Evolutionary conservation across 2,329 filamentous ascomycete genomes (phyloP), one percentile per base, ranked within the genome.

Genomic region (Dryadomyces quercus-mongolicae): DNA sequence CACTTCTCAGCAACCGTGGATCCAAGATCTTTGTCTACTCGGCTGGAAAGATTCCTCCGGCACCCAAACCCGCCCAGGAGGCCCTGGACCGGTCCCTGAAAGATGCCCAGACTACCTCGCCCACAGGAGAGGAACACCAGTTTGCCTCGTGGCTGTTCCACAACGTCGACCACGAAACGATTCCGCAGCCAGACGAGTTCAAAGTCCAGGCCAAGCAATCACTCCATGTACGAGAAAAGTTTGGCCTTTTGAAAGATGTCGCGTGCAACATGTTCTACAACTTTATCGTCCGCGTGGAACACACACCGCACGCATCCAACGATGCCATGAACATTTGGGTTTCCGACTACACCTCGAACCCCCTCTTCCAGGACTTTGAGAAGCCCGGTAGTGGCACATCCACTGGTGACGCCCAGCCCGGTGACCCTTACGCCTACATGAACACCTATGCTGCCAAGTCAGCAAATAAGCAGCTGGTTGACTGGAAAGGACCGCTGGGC

Each of bases 331-430:
- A 81, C 5, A 59, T 95, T 0, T 90, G 90, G 72, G 71, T 95
- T 18, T 86, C 87, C 0, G 91, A 96, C 67, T 95, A 91, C 66
- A 94, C 89, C 0, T 70, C 79, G 51, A 88, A 96, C 62, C 63
- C 72, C 0, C 56, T 62, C 1, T 82, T 96, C 55, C 84, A 76
- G 59, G 67, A 81, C 40, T 81, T 70, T 50, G 61, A 63, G 12
- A 67, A 62, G 56, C 13, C 46, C 31, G 63, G 64, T 4, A 40
- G 36, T 22, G 62, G 58, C 20, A 58, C 66, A 2, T 58, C 3
- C 63, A 65, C 5, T 44, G 75, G 80, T 49, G 77, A 77, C 4
- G 80, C 85, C 60, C 66, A 54, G 15, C 48, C 52, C 6, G 60
- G 57, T 16, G 56, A 61, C 34, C 55, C 70, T 0, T 79, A 70